Evolutionary conservation across 805 yeast species (phyloP).

Genomic region (Metschnikowia picachoensis): DNA sequence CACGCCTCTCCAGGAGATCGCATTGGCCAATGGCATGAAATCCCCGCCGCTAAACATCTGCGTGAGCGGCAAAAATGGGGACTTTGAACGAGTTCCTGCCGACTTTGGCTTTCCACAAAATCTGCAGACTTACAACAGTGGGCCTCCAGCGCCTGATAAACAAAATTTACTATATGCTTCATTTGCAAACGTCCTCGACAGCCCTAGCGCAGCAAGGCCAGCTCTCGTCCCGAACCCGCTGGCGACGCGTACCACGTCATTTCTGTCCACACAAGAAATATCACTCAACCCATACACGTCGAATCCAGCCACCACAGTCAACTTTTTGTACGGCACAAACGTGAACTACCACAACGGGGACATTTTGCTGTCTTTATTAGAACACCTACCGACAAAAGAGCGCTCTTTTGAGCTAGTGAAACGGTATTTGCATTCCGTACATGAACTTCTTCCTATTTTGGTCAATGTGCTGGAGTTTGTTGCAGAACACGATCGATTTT

Average conservation of each 20-base stretch:
- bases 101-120: neutral
- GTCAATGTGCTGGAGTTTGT: conserved; percentile 43
- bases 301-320: conserved; percentile 32
- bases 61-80: neutral
- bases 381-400: conserved; percentile 36
- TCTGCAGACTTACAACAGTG: neutral
- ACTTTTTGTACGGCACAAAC: conserved; percentile 38
- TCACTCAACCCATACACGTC: conserved; percentile 30
- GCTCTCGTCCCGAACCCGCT: neutral
- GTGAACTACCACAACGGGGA: conserved; percentile 33
- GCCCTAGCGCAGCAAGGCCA: conserved; percentile 2
- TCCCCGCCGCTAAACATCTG: neutral
- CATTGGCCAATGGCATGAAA: neutral
- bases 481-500: conserved; percentile 45
- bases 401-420: conserved; percentile 45
- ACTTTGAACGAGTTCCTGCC: neutral
- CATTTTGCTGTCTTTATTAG: conserved; percentile 34
- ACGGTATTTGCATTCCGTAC: conserved; percentile 50
- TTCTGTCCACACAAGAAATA: conserved; percentile 13
- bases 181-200: conserved; percentile 18
- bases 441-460: conserved; percentile 51
- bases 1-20: neutral
- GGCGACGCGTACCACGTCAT: neutral
- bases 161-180: neutral
- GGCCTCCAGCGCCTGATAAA: neutral